These are phyloP conservation scores for Phytophthora brassicae DNA, from an alignment of 352 stramenopile species.

Conservation along the genomic window DNA sequence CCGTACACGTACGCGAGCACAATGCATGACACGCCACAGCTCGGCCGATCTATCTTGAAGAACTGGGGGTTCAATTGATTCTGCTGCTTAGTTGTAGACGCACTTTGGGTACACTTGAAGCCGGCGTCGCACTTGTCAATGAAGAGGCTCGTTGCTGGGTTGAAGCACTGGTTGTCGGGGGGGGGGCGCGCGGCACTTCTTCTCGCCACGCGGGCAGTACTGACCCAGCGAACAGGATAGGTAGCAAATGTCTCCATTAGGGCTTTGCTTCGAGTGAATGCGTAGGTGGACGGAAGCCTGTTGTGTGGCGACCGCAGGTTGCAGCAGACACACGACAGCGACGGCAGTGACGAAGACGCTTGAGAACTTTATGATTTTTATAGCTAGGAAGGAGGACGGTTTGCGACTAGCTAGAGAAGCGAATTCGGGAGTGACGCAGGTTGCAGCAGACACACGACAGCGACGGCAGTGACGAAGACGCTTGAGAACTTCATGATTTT, in stretches of 20 bases:
- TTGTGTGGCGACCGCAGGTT: conserved; percentile 11
- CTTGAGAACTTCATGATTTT: conserved; percentile 36
- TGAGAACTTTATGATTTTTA: conserved; percentile 37
- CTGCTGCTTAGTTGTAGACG: conserved; percentile 9
- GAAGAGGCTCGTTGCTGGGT: conserved; percentile 25
- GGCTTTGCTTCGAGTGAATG: conserved; percentile 23
- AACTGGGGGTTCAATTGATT: too few species aligned
- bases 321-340: conserved; percentile 23
- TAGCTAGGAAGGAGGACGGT: too few species aligned
- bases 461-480: conserved; percentile 13
- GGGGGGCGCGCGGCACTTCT: conserved; percentile 12
- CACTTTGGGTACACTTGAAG: conserved; percentile 34
- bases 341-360: conserved; percentile 20
- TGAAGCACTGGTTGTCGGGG: conserved; percentile 24
- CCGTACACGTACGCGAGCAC: too few species aligned
- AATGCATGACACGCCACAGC: too few species aligned
- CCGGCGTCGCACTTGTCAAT: conserved; percentile 13
- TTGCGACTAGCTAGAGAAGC: too few species aligned
- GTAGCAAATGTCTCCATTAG: conserved; percentile 20
- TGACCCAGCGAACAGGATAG: conserved; percentile 11
- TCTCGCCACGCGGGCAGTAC: conserved; percentile 22
- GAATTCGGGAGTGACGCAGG: not conserved
- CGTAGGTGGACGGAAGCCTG: conserved; percentile 28
- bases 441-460: conserved; percentile 21
- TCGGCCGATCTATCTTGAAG: too few species aligned